Base-by-base conservation (phyloP, 306 rosid species). In the Elaeagnus macrophylla region DNA sequence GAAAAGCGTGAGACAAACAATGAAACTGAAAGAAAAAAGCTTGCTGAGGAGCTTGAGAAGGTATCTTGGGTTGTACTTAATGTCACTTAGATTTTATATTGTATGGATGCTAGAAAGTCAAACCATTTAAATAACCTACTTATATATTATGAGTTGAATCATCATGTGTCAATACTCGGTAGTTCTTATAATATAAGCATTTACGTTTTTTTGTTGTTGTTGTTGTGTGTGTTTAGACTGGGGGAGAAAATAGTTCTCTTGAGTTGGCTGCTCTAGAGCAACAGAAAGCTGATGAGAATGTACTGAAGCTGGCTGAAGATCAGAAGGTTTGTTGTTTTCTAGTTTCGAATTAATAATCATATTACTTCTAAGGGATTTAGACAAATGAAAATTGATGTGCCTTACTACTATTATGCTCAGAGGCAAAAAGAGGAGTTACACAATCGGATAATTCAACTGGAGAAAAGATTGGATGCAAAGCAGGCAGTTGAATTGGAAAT, bases 401-500 rank as follows among this genome's bases (percentile, higher is more conserved):
- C 37, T 76, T 53, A 67, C 58, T 14, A 48, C 76, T 37, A 52
- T 68, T 73, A 43, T 76, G 65, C 73, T 25, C 95, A 93, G 99
- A 79, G 83, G 75, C 71, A 81, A 81, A 88, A 85, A 61, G 96
- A 83, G 68, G 81, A 85, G 59, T 82, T 84, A 37, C 94, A 81
- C 53, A 72, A 79, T 56, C 82, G 77, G 81, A 93, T 93, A 61
- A 67, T 79, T 51, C 75, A 62, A 62, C 85, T 93, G 53, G 89
- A 87, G 67, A 83, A 81, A 70, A 81, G 85, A 74, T 72, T 93
- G 51, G 89, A 88, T 64, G 69, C 75, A 73, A 87, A 88, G 60
- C 99, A 93, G 75, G 79, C 81, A 18, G 72, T 93, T 53, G 99
- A 84, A 62, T 71, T 88, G 82, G 96, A 93, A 75, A 93, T 93